Conservation (phyloP, 2,329 filamentous ascomycete species). For the Fusarium pseudonygamai region DNA sequence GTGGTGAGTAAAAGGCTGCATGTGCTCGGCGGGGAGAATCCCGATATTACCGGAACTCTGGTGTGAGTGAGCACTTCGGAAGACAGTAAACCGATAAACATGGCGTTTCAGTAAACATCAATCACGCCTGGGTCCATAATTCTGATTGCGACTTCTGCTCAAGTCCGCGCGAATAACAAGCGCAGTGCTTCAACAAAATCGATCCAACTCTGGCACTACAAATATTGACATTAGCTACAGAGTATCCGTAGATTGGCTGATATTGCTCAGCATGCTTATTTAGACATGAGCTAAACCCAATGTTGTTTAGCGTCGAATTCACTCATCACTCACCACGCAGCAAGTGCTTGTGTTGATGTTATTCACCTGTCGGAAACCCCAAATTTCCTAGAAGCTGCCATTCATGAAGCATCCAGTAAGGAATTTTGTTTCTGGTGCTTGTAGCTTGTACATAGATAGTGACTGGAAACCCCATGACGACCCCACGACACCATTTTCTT, state of each 20-base stretch:
- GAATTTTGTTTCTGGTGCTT: constrained; percentile 3
- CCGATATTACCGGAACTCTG: constrained; percentile 20
- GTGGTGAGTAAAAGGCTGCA: constrained; percentile 5
- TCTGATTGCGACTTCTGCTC: constrained; percentile 11
- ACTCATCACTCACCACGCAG: background rate
- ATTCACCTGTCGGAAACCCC: constrained; percentile 6
- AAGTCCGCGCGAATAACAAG: constrained; percentile 30
- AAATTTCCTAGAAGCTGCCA: background rate
- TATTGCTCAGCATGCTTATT: constrained; percentile 11
- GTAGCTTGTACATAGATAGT: constrained; percentile 14
- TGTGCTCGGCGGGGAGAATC: constrained; percentile 26
- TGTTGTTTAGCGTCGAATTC: constrained; percentile 12
- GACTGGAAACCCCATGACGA: background rate
- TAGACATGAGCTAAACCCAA: constrained; percentile 2
- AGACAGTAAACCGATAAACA: background rate
- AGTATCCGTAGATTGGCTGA: background rate
- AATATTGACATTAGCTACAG: constrained; percentile 3
- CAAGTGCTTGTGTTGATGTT: constrained; percentile 14
- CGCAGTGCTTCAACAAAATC: constrained; percentile 1
- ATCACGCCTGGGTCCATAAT: constrained; percentile 17
- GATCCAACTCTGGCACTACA: background rate
- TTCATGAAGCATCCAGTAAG: background rate
- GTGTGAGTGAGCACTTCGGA: background rate
- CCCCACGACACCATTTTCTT: constrained; percentile 20
- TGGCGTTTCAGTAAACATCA: background rate